Evolutionary conservation across 108 stramenopile species (phyloP), one percentile per base, ranked within the genome.

Genomic region (Phaeodactylum tricornutum): DNA sequence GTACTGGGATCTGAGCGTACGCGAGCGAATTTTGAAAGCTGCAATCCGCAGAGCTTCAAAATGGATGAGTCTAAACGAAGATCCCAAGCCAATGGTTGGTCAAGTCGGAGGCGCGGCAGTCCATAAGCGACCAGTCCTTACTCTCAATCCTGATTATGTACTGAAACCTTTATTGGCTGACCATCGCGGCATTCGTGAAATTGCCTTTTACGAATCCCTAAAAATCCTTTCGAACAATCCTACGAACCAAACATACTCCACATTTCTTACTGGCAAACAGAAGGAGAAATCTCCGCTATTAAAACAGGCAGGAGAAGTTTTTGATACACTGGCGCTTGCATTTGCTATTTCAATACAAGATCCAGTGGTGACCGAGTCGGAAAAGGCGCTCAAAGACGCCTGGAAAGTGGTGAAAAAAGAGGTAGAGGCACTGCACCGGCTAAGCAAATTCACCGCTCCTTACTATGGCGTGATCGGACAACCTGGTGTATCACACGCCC

Each of bases 121-220:
- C 4, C 72, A 73, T 49, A 84, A 84, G 66, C 36, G 53, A 9
- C 75, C 72, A 5, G 27, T 84, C 1, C 45, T 84, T 37, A 64
- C 57, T 19, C 47, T 79, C 2, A 55, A 69, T 2, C 59, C 86
- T n/a, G 62, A 69, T 26, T 85, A 69, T 36, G 72, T 85, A 34
- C 57, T 87, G 62, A 87, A 92, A 52, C 90, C 90, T 29, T 34
- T 87, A 15, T 61, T 69, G 47, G 64, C 51, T 11, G 71, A 76
- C 20, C 68, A 78, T 55, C 75, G 86, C 23, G 85, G 84, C 17
- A 59, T 83, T 19, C 73, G 85, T 24, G 90, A 92, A 55, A 36
- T 85, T 23, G 72, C 67, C 21, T 92, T 92, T 45, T 92, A 92
- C 56, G 90, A 92, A 54, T 55, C 70, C 17, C 44, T 84, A 19